Evolutionary conservation across 2,329 filamentous ascomycete genomes (phyloP).

Genomic region (Neobulgaria alba): DNA sequence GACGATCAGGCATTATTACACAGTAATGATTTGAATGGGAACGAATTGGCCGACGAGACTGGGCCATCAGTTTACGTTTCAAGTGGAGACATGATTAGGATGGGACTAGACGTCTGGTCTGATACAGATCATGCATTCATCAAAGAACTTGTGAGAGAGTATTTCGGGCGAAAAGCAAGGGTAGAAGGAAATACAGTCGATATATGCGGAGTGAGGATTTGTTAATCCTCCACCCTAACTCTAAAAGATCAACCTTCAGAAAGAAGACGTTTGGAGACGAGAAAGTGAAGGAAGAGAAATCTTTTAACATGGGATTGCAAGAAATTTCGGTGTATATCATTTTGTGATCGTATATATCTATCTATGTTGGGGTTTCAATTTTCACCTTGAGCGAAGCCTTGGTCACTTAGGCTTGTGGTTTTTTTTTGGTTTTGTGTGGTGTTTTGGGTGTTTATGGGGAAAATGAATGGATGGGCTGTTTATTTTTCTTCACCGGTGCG

Average conservation of each 20-base stretch:
- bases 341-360: too few species aligned
- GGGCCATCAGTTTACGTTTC: slow-evolving; percentile 42
- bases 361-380: too few species aligned
- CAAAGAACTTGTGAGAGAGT: slow-evolving; percentile 49
- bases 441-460: background rate
- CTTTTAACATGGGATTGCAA: too few species aligned
- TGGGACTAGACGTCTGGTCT: slow-evolving; percentile 77
- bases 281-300: too few species aligned
- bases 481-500: too few species aligned
- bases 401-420: too few species aligned
- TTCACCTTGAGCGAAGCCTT: too few species aligned
- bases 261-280: too few species aligned
- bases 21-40: slow-evolving; percentile 41
- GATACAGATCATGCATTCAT: slow-evolving; percentile 61
- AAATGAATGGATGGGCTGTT: background rate
- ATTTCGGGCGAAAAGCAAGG: slow-evolving; percentile 55
- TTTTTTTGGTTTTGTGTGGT: background rate
- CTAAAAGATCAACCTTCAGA: too few species aligned
- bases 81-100: slow-evolving; percentile 55
- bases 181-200: slow-evolving; percentile 63
- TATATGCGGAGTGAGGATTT: slow-evolving; percentile 66
- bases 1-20: slow-evolving; percentile 31
- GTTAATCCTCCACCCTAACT: slow-evolving; percentile 36
- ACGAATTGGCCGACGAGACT: slow-evolving; percentile 32
- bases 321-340: too few species aligned